Evolutionary conservation across 345 rosid genomes (phyloP), one percentile per base, ranked within the genome.

Genomic region (Gossypium rotundifolium): DNA sequence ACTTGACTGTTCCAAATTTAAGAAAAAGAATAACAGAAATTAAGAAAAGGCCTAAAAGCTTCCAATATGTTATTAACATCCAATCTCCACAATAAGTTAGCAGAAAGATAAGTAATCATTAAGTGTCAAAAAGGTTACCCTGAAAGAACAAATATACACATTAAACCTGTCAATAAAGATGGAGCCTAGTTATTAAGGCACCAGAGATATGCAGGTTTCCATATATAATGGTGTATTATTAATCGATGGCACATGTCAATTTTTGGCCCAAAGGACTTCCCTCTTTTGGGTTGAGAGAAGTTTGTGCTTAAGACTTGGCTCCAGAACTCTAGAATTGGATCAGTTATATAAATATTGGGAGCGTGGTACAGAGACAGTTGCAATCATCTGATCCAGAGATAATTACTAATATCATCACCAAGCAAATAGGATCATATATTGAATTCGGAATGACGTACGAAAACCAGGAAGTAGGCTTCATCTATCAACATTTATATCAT

Each of bases 1-100:
- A 89, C 91, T 77, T 89, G 97, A 77, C 93, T 91, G 88, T 73
- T 80, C 66, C 72, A 70, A 72, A 77, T 61, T 57, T 23, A 76
- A 64, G 52, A n/a, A 75, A 62, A 11, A 70, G 1, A 22, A 33
- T 1, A 33, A 44, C 8, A 70, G n/a, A 65, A 8, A 17, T 70
- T 70, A n/a, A 68, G 60, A 69, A 42, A 48, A 49, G 18, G 54
- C 23, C 42, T 40, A 11, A 9, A 61, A 63, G 4, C 49, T 48
- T 7, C 9, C 44, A 51, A 3, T 52, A 27, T 49, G 48, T 4
- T 48, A 25, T 51, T 65, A 38, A 75, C 11, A 75, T 40, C 70
- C 42, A n/a, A 2, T 20, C 33, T 55, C 52, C 53, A 42, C 27
- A 57, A 25, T 18, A 40, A 3, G 16, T 57, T 25, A 65, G 18